Percentiles rank a stretch among this genome's conserved stretches.
phyloP scores from a whole-genome alignment of 352 stramenopile species.

The Globisporangium sylvaticum region DNA sequence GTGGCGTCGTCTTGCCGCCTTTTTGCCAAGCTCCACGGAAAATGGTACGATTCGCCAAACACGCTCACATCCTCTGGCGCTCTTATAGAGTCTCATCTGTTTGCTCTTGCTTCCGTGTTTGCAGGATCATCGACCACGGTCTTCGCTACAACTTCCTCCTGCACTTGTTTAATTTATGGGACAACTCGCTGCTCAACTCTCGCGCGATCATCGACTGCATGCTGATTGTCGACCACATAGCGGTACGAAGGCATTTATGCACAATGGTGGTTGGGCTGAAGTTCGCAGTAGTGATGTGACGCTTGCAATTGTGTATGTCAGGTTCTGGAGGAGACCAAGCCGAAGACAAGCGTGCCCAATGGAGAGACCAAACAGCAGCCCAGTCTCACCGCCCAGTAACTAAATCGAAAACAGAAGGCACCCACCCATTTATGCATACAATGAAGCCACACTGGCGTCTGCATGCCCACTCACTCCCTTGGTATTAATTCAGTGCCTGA shows the following conservation, averaged over 20 bases:
- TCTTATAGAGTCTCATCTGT: not conserved
- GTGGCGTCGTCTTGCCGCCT: constrained; percentile 80
- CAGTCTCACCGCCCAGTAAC: not conserved
- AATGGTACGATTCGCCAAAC: constrained; percentile 42
- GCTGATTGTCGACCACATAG: constrained; percentile 74
- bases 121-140: constrained; percentile 64
- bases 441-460: not conserved
- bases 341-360: constrained; percentile 1
- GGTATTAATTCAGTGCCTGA: not conserved
- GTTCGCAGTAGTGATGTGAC: not conserved
- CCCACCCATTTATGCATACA: not conserved
- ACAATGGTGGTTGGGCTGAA: not conserved
- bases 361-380: not conserved
- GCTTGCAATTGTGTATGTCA: constrained; percentile 1
- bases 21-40: constrained; percentile 78
- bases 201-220: constrained; percentile 86
- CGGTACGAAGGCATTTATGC: constrained; percentile 22
- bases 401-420: not conserved
- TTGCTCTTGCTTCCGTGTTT: not conserved
- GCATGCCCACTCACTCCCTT: not conserved
- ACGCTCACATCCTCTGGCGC: too few relatives aligned
- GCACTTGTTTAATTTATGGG: constrained; percentile 89
- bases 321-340: constrained; percentile 35
- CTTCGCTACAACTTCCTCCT: constrained; percentile 86
- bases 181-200: constrained; percentile 85